Conservation (phyloP, 2,329 filamentous ascomycete genomes). For the Aureobasidium melanogenum region DNA sequence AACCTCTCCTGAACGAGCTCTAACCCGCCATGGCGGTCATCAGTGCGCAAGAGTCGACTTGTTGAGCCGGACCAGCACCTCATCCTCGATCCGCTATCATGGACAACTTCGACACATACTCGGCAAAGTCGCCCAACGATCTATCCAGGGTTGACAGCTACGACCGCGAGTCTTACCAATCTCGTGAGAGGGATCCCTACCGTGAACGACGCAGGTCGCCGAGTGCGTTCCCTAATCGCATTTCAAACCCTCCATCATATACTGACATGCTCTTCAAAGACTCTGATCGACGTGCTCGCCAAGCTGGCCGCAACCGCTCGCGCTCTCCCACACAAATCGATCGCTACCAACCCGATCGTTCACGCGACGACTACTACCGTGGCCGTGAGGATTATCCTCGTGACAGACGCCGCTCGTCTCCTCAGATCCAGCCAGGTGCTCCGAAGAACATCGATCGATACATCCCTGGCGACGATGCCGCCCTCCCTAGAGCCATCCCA, state of each 20-base stretch:
- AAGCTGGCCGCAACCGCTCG: constrained; percentile 54
- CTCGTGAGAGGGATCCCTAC: constrained; percentile 17
- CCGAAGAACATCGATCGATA: constrained; percentile 64
- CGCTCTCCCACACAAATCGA: constrained; percentile 65
- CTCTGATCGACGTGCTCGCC: constrained; percentile 9
- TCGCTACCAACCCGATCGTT: constrained; percentile 65
- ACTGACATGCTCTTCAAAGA: background rate
- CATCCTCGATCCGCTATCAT: background rate
- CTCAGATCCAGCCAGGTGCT: constrained; percentile 17
- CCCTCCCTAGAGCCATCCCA: constrained; percentile 32
- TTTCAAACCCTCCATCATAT: background rate
- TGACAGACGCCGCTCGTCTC: constrained; percentile 53
- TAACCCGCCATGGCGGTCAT: constrained; percentile 9
- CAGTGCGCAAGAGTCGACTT: constrained; percentile 2
- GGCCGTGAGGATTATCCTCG: constrained; percentile 55
- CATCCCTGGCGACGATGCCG: constrained; percentile 61
- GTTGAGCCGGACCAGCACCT: background rate
- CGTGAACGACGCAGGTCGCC: constrained; percentile 18
- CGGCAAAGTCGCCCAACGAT: constrained; percentile 6
- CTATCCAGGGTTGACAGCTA: constrained; percentile 10
- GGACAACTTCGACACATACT: constrained; percentile 8
- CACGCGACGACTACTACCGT: constrained; percentile 59
- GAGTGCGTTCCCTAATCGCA: background rate
- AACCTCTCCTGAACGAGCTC: background rate
- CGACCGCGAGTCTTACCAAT: constrained; percentile 7